These are phyloP conservation scores for Aurifilum marmelostoma DNA, from an alignment of 2,329 filamentous ascomycete species.

Conservation along the genomic window DNA sequence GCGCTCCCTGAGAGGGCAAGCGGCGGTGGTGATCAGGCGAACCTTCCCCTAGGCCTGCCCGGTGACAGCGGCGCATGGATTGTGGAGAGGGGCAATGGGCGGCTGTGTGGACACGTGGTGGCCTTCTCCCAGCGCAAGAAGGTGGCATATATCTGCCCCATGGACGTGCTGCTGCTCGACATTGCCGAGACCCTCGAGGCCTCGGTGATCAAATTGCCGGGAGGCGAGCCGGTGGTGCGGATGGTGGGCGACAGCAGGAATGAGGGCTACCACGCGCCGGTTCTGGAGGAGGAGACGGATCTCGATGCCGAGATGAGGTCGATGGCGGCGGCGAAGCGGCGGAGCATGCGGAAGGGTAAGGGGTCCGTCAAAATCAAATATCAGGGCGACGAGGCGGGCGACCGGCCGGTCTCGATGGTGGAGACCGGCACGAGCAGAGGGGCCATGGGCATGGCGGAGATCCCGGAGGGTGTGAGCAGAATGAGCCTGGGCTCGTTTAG, in stretches of 20 bases:
- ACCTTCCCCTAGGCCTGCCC: conserved; percentile 65
- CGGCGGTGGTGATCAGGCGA: conserved; percentile 30
- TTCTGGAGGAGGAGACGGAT: conserved; percentile 6
- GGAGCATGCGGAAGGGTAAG: conserved; percentile 28
- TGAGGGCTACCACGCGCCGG: conserved; percentile 66
- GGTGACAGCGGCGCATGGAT: conserved; percentile 96
- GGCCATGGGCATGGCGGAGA: conserved; percentile 5
- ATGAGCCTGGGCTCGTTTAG: conserved; percentile 20
- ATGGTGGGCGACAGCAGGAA: conserved; percentile 52
- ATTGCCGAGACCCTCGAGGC: conserved; percentile 80
- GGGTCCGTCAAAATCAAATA: conserved; percentile 17
- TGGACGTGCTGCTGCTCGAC: conserved; percentile 87
- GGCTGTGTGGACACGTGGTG: conserved; percentile 86
- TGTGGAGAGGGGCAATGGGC: conserved; percentile 76
- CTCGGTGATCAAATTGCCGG: conserved; percentile 70
- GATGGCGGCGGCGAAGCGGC: conserved; percentile 27
- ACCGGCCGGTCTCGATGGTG: conserved; percentile 11
- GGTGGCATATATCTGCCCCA: conserved; percentile 90
- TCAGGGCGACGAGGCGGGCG: conserved; percentile 5
- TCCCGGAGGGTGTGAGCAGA: conserved; percentile 18
- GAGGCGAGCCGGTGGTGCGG: conserved; percentile 50
- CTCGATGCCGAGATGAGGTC: conserved; percentile 22
- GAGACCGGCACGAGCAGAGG: conserved; percentile 1
- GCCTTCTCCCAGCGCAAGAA: conserved; percentile 82
- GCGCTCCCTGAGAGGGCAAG: conserved; percentile 31